Base-by-base conservation (phyloP, 148 eudicot genomes). In the Chenopodium suecicum region DNA sequence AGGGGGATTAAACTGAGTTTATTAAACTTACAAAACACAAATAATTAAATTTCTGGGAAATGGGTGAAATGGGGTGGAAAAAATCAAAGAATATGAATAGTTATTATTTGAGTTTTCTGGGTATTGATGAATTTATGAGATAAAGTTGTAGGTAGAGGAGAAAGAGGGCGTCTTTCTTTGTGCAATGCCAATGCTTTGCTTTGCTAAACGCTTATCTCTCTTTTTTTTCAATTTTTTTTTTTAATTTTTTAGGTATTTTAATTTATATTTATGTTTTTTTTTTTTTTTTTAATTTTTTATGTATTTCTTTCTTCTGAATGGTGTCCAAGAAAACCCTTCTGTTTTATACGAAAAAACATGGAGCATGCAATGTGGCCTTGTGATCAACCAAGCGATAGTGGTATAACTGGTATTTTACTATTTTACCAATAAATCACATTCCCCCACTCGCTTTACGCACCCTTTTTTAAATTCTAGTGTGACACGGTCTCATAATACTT, bases 191-290 rank as follows among this genome's bases (percentile, higher is more conserved):
- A 77, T 84, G 86, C 86, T 80, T 84, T 80, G 83, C 86, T 84
- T 84, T 78, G 50, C 81, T 81, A 50, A 70, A 64, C 83, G 86
- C 86, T 84, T 84, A 80, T 80, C 86, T 84, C 80, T 84, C 86
- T 68, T 25, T 54, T 50, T 67, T 52, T 31, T 76, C 22, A 1
- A 31, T 47, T 11, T 31, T 2, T 60, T 32, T 20, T 29, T 29
- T 20, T 37, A 34, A 34, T 63, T 37, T 73, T 48, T 20, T 44
- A 7, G 31, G 73, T 13, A 14, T 32, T 69, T 73, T 73, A 9
- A 44, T n/a, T n/a, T 23, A 48, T 41, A 7, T 11, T 46, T 34
- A 14, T 34, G 19, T 17, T n/a, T 0, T 3, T 27, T 54, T 16
- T 8, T 7, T 44, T 77, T 9, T 67, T 16, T 0, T 17, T 25